phyloP scores from a whole-genome alignment of 805 yeast species.

The Myxozyma nipponensis region DNA sequence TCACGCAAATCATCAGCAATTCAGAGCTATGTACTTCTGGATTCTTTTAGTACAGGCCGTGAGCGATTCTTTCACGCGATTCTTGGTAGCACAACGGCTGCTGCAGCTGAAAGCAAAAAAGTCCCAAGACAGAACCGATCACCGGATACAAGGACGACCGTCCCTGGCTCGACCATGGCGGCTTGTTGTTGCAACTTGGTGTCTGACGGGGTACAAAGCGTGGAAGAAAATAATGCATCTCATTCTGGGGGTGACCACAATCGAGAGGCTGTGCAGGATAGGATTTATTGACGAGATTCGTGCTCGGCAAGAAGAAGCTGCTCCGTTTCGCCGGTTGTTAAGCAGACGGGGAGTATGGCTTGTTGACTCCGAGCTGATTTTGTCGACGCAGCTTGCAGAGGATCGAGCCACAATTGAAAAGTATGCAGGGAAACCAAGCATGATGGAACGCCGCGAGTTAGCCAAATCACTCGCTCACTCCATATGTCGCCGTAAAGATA shows the following conservation, averaged over 20 bases:
- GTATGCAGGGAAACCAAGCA: constrained; percentile 2
- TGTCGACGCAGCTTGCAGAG: constrained; percentile 18
- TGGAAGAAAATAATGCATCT: constrained; percentile 16
- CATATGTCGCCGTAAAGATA: constrained; percentile 20
- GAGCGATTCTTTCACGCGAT: background rate
- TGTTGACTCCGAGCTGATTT: constrained; percentile 16
- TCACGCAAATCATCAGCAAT: too few relatives aligned
- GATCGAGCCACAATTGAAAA: constrained; percentile 8
- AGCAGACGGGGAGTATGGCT: constrained; percentile 26
- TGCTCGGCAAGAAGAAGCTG: background rate
- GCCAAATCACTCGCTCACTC: constrained; percentile 14
- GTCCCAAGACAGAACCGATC: background rate
- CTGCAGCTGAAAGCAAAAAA: background rate
- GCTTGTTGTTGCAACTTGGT: background rate
- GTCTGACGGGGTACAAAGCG: constrained; percentile 5
- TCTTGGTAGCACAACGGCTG: background rate
- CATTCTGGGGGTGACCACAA: constrained; percentile 9
- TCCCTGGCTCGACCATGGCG: too few relatives aligned
- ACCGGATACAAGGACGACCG: background rate
- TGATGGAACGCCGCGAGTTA: constrained; percentile 5
- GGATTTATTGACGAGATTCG: constrained; percentile 17
- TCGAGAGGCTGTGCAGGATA: constrained; percentile 19
- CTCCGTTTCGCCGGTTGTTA: constrained; percentile 4
- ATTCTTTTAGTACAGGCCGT: background rate
- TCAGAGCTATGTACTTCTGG: background rate